Evolutionary conservation across 495 filamentous ascomycete species (phyloP).

Genomic region (Penicillium riverlandense): DNA sequence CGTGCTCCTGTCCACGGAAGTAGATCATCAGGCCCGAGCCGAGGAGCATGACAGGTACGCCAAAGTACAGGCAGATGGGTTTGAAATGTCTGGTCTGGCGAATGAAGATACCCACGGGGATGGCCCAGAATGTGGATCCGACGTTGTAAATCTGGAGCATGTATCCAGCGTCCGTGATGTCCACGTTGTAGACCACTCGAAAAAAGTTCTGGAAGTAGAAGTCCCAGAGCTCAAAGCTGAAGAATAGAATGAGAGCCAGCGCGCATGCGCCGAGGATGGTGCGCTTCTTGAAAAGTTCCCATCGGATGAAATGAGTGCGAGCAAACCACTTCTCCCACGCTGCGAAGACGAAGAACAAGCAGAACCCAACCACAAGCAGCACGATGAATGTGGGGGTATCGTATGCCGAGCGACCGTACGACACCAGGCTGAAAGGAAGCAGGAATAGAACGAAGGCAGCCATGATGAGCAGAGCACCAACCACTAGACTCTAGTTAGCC

Average conservation of each 20-base stretch:
- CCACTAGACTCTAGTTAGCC: conserved; percentile 17
- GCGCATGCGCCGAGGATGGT: conserved; percentile 60
- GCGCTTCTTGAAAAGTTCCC: conserved; percentile 50
- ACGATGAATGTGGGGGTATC: conserved; percentile 44
- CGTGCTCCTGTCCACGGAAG: conserved; percentile 54
- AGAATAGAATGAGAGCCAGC: conserved; percentile 45
- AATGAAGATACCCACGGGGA: conserved; percentile 53
- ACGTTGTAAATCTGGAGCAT: conserved; percentile 64
- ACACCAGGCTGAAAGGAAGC: conserved; percentile 52
- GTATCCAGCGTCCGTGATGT: conserved; percentile 52
- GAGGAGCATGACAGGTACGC: conserved; percentile 55
- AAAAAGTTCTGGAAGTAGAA: conserved; percentile 63
- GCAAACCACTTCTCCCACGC: conserved; percentile 53
- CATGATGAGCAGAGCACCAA: conserved; percentile 53
- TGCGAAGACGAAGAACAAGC: conserved; percentile 48
- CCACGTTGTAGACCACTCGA: conserved; percentile 60
- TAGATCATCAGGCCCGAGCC: conserved; percentile 60
- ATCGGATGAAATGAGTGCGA: conserved; percentile 55
- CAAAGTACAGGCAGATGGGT: conserved; percentile 52
- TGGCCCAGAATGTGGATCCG: conserved; percentile 57
- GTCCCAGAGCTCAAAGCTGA: conserved; percentile 63
- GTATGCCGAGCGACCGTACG: conserved; percentile 43
- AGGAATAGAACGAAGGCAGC: conserved; percentile 57
- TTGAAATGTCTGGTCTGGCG: conserved; percentile 51
- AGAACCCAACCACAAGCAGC: conserved; percentile 49